Evolutionary conservation across 331 rosid species (phyloP).

Genomic region (Malus hybrid): DNA sequence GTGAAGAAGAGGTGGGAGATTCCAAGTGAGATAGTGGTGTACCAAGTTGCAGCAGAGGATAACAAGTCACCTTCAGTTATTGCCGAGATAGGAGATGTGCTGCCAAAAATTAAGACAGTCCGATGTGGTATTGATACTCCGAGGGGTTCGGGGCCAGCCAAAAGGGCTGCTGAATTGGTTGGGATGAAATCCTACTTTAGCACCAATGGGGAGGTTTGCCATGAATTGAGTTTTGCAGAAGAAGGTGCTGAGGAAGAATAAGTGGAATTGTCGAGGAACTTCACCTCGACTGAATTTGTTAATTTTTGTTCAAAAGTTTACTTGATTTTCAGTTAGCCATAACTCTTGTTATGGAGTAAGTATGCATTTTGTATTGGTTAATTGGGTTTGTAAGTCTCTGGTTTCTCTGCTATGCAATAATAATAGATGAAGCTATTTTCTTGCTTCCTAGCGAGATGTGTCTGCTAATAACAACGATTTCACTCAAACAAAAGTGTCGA

Average conservation of each 20-base stretch:
- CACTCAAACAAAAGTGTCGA: too few species aligned
- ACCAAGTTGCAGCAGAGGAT: conserved; percentile 13
- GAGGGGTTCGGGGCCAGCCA: conserved; percentile 81
- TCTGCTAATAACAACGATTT: background rate
- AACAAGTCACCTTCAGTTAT: background rate
- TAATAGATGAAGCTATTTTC: background rate
- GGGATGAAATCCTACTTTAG: conserved; percentile 47
- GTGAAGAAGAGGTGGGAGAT: conserved; percentile 64
- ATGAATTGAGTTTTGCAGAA: conserved; percentile 55
- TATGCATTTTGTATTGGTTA: background rate
- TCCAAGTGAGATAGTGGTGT: conserved; percentile 39
- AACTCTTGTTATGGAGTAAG: conserved; percentile 30
- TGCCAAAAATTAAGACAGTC: conserved; percentile 58
- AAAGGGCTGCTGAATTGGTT: conserved; percentile 55
- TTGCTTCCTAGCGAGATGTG: conserved; percentile 6
- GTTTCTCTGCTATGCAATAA: conserved; percentile 10
- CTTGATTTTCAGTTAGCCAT: conserved; percentile 17
- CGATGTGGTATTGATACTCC: conserved; percentile 53
- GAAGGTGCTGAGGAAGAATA: conserved; percentile 25
- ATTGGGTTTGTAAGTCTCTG: conserved; percentile 3
- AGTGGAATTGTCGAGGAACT: background rate
- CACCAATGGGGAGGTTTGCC: conserved; percentile 42
- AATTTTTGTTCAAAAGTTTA: background rate
- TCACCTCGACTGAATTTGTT: background rate
- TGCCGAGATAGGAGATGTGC: conserved; percentile 19